Conservation (phyloP, 2,329 filamentous ascomycete genomes). For the Zopfia rhizophila region DNA sequence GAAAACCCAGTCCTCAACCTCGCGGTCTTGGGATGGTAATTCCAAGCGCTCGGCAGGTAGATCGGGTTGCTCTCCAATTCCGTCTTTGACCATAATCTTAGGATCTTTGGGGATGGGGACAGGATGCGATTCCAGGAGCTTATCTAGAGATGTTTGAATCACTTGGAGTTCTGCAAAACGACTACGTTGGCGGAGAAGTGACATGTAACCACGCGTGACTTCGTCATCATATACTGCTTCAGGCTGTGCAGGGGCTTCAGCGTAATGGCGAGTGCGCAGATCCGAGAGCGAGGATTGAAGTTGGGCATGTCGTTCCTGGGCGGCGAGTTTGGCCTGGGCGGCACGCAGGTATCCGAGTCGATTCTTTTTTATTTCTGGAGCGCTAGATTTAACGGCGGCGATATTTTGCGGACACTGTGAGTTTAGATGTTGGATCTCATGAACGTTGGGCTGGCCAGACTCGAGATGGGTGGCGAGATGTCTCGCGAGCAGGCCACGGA, state of each 20-base stretch:
- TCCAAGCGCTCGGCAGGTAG: slow-evolving; percentile 47
- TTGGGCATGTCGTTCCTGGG: slow-evolving; percentile 51
- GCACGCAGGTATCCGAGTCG: slow-evolving; percentile 59
- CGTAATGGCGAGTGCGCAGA: slow-evolving; percentile 34
- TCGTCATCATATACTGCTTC: slow-evolving; percentile 43
- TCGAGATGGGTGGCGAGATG: slow-evolving; percentile 44
- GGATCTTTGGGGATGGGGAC: slow-evolving; percentile 38
- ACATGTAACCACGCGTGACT: slow-evolving; percentile 50
- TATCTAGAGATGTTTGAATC: slow-evolving; percentile 57
- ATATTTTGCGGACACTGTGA: slow-evolving; percentile 40
- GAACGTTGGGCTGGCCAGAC: slow-evolving; percentile 37
- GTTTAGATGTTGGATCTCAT: slow-evolving; percentile 42
- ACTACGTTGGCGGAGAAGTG: slow-evolving; percentile 58
- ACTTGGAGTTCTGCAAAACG: slow-evolving; percentile 59
- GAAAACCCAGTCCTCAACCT: slow-evolving; percentile 41
- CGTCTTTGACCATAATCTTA: slow-evolving; percentile 36
- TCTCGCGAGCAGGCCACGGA: slow-evolving; percentile 45
- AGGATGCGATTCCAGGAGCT: slow-evolving; percentile 48
- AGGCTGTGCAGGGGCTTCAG: slow-evolving; percentile 40
- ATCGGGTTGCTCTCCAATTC: slow-evolving; percentile 49
- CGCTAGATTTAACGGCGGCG: slow-evolving; percentile 35
- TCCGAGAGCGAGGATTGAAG: slow-evolving; percentile 46
- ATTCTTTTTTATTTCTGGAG: slow-evolving; percentile 54
- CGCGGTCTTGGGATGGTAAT: slow-evolving; percentile 28
- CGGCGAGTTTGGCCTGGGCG: slow-evolving; percentile 54